A percentile compares a stretch with the other conserved stretches of the same genome.
phyloP scores from a whole-genome alignment of 345 rosid species.

The Eucalyptus caleyi region DNA sequence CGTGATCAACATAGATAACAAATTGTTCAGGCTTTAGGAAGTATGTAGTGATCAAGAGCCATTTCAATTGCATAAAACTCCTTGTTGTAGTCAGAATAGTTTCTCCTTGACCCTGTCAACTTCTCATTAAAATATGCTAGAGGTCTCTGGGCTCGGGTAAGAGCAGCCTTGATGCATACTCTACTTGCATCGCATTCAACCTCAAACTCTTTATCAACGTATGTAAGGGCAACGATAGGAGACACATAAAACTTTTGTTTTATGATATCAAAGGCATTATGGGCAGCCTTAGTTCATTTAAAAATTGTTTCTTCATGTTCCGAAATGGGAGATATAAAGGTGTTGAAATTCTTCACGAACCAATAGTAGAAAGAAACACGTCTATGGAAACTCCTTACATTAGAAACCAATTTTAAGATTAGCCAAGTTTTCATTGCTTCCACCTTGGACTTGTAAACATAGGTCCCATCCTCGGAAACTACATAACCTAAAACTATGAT shows the following conservation, averaged over 20 bases:
- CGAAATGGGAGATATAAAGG: background rate
- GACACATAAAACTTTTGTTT: background rate
- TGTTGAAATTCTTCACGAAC: background rate
- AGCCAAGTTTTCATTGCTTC: background rate
- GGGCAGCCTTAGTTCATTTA: background rate
- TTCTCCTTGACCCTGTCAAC: background rate
- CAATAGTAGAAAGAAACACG: background rate
- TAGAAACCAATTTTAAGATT: too few species aligned
- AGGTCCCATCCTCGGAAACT: background rate
- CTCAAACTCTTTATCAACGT: background rate
- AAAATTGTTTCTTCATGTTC: background rate
- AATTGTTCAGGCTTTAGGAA: background rate
- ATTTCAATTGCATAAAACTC: background rate
- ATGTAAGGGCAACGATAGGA: background rate
- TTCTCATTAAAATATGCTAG: background rate
- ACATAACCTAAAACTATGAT: background rate
- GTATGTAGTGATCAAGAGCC: background rate
- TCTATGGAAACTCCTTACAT: background rate
- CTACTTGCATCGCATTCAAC: background rate
- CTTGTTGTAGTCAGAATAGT: background rate
- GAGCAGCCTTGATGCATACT: background rate
- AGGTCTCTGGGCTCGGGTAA: background rate
- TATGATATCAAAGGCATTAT: background rate
- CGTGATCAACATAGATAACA: background rate
- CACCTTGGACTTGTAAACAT: background rate